A percentile compares a stretch with the other conserved stretches of the same genome.
Evolutionary conservation across 2,329 filamentous ascomycete genomes (phyloP).

Genomic region (Colletotrichum sp.): DNA sequence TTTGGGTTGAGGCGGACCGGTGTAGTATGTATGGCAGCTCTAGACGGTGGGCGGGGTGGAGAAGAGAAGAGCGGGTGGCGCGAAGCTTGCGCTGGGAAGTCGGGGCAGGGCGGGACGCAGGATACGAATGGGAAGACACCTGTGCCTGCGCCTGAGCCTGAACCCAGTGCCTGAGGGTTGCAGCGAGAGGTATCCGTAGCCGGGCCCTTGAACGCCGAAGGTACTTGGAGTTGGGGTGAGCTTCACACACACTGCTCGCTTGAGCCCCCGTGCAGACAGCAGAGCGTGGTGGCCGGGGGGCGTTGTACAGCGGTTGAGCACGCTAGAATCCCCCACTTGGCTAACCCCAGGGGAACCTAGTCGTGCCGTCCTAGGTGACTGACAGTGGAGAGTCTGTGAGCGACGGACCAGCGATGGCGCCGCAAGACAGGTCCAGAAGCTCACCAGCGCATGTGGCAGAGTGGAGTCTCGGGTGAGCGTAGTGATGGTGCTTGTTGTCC

Average conservation of each 20-base stretch:
- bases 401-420: constrained; percentile 15
- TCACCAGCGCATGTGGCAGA: constrained; percentile 17
- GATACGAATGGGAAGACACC: constrained; percentile 16
- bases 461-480: constrained; percentile 11
- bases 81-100: constrained; percentile 15
- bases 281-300: constrained; percentile 5
- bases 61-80: constrained; percentile 22
- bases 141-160: constrained; percentile 20
- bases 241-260: constrained; percentile 16
- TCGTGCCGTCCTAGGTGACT: constrained; percentile 7
- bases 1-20: constrained; percentile 22
- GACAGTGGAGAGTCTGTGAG: constrained; percentile 16
- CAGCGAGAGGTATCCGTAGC: constrained; percentile 3
- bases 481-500: neutral
- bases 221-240: constrained; percentile 7
- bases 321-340: constrained; percentile 14
- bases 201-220: constrained; percentile 6
- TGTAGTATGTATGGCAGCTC: constrained; percentile 23
- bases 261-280: constrained; percentile 13
- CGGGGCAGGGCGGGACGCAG: constrained; percentile 15
- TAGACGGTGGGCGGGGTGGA: constrained; percentile 19
- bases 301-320: constrained; percentile 9
- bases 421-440: constrained; percentile 16
- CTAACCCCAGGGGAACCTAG: constrained; percentile 20
- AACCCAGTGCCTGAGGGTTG: constrained; percentile 1